These are phyloP conservation scores for Endocarpon pusillum DNA, from an alignment of 495 filamentous ascomycete genomes.

Conservation along the genomic window DNA sequence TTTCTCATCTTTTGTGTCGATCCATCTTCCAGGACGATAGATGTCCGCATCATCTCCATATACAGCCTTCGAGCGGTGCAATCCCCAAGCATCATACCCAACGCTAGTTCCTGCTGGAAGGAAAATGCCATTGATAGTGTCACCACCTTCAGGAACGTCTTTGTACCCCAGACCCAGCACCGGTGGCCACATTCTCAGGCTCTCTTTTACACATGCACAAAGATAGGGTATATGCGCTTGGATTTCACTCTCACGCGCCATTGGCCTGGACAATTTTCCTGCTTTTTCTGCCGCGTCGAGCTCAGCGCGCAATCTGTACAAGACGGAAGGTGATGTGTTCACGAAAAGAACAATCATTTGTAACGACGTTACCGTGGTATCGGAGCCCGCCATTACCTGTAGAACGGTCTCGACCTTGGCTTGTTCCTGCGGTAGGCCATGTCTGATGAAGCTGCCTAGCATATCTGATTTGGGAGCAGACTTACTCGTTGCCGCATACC, in stretches of 20 bases:
- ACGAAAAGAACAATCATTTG: not conserved
- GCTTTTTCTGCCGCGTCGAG: constrained; percentile 19
- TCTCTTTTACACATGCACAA: constrained; percentile 22
- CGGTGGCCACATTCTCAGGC: constrained; percentile 12
- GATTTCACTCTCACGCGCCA: constrained; percentile 16
- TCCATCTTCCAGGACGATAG: constrained; percentile 71
- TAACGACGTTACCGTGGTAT: not conserved
- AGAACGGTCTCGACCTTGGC: not conserved
- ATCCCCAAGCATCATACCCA: constrained; percentile 14
- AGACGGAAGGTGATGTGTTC: constrained; percentile 13
- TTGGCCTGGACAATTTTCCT: constrained; percentile 8
- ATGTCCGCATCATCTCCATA: constrained; percentile 71
- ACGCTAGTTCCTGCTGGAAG: constrained; percentile 11
- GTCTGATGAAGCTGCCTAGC: not conserved
- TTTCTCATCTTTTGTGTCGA: constrained; percentile 23
- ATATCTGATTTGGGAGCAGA: not conserved
- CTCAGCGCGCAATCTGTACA: constrained; percentile 32
- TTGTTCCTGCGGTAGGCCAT: not conserved
- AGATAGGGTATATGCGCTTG: constrained; percentile 22
- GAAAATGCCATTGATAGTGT: constrained; percentile 7
- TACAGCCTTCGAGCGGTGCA: constrained; percentile 48
- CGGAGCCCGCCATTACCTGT: not conserved
- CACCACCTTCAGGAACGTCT: constrained; percentile 7
- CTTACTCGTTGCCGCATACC: not conserved
- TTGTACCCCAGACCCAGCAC: constrained; percentile 8